phyloP scores from a whole-genome alignment of 371 early-diverging fungal genomes.

The Blakeslea trispora region DNA sequence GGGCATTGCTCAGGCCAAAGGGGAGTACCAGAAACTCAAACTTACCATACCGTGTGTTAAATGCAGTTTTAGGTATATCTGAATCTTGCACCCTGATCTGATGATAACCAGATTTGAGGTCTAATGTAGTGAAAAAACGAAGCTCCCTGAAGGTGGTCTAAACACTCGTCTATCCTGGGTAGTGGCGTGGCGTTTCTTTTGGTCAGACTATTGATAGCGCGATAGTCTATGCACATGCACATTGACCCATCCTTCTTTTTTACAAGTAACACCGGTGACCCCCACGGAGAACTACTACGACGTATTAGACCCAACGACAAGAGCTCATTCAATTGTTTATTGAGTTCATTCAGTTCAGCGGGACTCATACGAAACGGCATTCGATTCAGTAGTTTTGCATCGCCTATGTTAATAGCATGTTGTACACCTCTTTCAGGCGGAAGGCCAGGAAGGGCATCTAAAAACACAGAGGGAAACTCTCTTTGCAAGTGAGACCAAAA shows the following conservation, averaged over 20 bases:
- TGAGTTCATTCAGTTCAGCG: conserved; percentile 6
- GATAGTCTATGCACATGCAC: conserved; percentile 40
- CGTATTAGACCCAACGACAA: conserved; percentile 18
- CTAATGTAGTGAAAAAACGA: conserved; percentile 49
- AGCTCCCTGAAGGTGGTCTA: conserved; percentile 38
- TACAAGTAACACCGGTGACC: conserved; percentile 43
- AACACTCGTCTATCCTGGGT: no score
- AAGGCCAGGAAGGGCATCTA: no score
- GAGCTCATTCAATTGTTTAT: conserved; percentile 15
- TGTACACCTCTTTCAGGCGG: conserved; percentile 9
- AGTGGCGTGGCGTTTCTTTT: conserved; percentile 42
- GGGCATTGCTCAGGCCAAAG: no score
- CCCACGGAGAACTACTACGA: conserved; percentile 24
- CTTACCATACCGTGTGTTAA: conserved; percentile 39
- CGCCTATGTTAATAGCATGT: conserved; percentile 21
- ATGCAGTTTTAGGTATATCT: conserved; percentile 51
- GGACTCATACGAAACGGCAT: conserved; percentile 27
- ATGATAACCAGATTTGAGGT: conserved; percentile 35
- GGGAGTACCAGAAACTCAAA: conserved; percentile 55
- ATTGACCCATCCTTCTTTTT: conserved; percentile 42
- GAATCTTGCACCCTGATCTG: conserved; percentile 27
- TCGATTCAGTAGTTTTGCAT: conserved; percentile 14
- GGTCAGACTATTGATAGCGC: conserved; percentile 48
- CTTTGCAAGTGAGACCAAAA: no score
- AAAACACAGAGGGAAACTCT: no score